Evolutionary conservation across 192 early-diverging fungal genomes (phyloP).

Genomic region (Coemansia asiatica): DNA sequence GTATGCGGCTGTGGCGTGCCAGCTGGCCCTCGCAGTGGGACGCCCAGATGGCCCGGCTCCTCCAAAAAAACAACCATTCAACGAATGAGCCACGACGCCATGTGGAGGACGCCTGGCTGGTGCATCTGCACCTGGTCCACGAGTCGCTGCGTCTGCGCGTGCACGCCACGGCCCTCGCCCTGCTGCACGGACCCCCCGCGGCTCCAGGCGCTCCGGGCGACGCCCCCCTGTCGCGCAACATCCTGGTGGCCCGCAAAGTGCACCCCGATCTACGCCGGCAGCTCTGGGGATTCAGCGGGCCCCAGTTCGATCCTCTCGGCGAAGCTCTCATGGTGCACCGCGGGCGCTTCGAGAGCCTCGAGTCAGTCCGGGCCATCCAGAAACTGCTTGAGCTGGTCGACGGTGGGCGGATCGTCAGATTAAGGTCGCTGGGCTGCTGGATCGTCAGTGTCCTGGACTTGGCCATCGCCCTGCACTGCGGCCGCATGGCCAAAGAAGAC

Average conservation of each 20-base stretch:
- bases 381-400: conserved; percentile 2
- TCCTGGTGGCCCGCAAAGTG: neutral
- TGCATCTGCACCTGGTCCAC: conserved; percentile 15
- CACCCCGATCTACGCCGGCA: neutral
- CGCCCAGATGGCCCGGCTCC: conserved; percentile 14
- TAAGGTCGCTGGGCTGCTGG: conserved; percentile 26
- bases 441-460: conserved; percentile 28
- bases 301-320: conserved; percentile 19
- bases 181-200: conserved; percentile 17
- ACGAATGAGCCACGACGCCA: too few species aligned
- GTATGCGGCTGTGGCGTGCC: conserved; percentile 13
- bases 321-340: conserved; percentile 19
- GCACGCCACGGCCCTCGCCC: conserved; percentile 25
- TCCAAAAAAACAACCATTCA: neutral
- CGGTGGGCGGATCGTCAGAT: neutral
- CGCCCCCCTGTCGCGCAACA: conserved; percentile 4
- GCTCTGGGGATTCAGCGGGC: neutral
- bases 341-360: conserved; percentile 28
- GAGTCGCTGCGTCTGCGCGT: conserved; percentile 27
- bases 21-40: conserved; percentile 31
- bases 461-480: conserved; percentile 17
- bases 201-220: neutral
- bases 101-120: conserved; percentile 25
- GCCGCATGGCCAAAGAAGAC: neutral
- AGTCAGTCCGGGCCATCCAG: conserved; percentile 24